A percentile compares a stretch with the other conserved stretches of the same genome.
These are phyloP conservation scores for Cnidoscolus chayamansa DNA, from an alignment of 441 rosid genomes.

Conservation along the genomic window DNA sequence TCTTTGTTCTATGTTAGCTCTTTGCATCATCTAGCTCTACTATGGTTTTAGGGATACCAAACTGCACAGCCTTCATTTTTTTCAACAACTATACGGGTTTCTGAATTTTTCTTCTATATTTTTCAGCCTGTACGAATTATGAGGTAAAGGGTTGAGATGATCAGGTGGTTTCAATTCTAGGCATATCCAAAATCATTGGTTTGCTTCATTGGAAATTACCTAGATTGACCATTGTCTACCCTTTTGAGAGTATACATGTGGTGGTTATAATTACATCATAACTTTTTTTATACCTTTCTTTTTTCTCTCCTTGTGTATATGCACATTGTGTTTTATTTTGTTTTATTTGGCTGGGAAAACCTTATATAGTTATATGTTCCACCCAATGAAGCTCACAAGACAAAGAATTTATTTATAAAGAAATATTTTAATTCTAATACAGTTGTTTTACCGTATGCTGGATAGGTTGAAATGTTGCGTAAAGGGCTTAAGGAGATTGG, in stretches of 20 bases:
- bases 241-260: background rate
- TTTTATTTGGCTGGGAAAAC: background rate
- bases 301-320: background rate
- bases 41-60: background rate
- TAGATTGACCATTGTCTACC: background rate
- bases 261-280: background rate
- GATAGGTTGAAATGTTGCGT: constrained; percentile 65
- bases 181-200: background rate
- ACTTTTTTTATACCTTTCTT: background rate
- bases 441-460: constrained; percentile 27
- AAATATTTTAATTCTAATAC: constrained; percentile 12
- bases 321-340: background rate
- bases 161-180: background rate
- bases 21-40: background rate
- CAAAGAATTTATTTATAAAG: background rate
- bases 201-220: constrained; percentile 6
- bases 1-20: background rate
- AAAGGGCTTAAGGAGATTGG: constrained; percentile 81
- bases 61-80: background rate
- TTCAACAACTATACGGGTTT: background rate
- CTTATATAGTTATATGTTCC: background rate
- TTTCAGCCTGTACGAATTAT: background rate
- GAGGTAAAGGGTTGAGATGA: background rate
- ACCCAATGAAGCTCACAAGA: constrained; percentile 10
- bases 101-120: background rate